Evolutionary conservation across 1,284 basidiomycete species (phyloP).

Genomic region (Sporisorium reilianum): DNA sequence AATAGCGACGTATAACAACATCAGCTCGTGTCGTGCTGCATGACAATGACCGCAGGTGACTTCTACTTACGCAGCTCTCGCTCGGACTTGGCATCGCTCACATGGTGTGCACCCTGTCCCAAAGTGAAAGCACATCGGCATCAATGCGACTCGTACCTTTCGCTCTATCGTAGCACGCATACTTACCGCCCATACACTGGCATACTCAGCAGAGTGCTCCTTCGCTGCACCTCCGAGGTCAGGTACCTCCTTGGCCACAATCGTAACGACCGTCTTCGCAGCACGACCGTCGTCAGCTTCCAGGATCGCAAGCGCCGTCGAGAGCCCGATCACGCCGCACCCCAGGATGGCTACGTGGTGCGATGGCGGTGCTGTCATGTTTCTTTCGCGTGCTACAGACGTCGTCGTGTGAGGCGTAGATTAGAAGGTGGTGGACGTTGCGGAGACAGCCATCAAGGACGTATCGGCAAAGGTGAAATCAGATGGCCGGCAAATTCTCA

Average conservation of each 20-base stretch:
- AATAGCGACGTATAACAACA: too few species aligned
- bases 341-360: constrained; percentile 41
- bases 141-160: too few species aligned
- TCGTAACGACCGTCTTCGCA: constrained; percentile 19
- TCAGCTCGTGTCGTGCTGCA: background rate
- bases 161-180: background rate
- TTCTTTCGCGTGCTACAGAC: background rate
- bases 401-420: background rate
- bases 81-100: constrained; percentile 45
- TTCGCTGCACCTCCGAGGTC: background rate
- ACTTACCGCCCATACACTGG: constrained; percentile 53
- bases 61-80: constrained; percentile 30
- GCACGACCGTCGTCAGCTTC: constrained; percentile 12
- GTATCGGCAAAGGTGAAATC: background rate
- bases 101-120: constrained; percentile 45
- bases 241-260: constrained; percentile 44
- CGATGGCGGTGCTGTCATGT: background rate
- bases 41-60: background rate
- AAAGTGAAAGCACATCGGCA: constrained; percentile 4
- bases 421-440: background rate
- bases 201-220: constrained; percentile 38
- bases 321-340: constrained; percentile 53
- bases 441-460: background rate
- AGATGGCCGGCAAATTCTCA: background rate
- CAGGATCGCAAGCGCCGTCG: constrained; percentile 42